Base-by-base conservation (phyloP, 2,329 filamentous ascomycete species). In the Ophiostoma sp. region DNA sequence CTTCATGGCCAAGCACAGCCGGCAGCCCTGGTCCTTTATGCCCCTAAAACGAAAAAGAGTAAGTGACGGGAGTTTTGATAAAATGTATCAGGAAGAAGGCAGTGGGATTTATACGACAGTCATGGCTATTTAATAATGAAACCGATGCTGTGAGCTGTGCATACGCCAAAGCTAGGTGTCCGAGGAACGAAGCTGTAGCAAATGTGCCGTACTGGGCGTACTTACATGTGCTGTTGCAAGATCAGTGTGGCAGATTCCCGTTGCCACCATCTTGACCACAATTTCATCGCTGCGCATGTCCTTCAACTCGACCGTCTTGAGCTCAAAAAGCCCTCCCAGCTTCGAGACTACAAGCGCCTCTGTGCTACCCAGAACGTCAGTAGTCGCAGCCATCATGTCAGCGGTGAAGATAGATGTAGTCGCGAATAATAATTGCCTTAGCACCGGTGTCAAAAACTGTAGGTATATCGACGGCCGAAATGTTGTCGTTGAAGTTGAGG, bases 211-310 rank as follows among this genome's bases (percentile, higher is more conserved):
- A 27, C 27, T 27, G 27, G 36, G 12, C 14, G 12, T 36, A 64
- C 62, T 44, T 18, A 64, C 62, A 58, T 64, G 62, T 27, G 62
- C 62, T 40, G 62, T 64, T 44, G 62, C 62, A 8, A 68, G 41
- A n/a, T 74, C 73, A 1, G 74, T 75, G 44, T 75, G 73, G 67
- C 74, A 75, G 44, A 75, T 52, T 14, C 74, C 74, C 0, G 73
- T 71, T 47, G 74, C 74, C 52, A 71, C 72, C 63, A 76, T 74
- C 44, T 74, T 78, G 66, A 74, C 68, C 64, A 74, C 62, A 64
- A 74, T 64, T 68, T 74, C 65, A 68, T 74, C 69, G 41, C 5
- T 9, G 65, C 49, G 45, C 38, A 66, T 58, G 2, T 58, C 49
- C 18, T 52, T 49, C 1, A 65, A 27, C 45, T 42, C 42, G 18